Conservation (phyloP, 768 basidiomycete species). For the Tulasnella sp. region DNA sequence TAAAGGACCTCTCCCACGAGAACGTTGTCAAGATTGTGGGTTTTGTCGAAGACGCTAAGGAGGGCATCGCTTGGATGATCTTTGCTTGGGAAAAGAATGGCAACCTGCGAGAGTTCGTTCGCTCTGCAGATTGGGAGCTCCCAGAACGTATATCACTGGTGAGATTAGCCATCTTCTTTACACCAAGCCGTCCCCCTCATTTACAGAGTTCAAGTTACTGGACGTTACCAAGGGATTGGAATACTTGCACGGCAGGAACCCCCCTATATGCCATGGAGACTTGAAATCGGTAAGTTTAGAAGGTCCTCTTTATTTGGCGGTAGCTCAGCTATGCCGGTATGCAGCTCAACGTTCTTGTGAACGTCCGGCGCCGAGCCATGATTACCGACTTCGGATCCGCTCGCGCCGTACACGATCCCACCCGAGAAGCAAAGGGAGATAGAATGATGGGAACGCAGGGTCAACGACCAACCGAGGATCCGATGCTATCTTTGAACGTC, state of each 20-base stretch:
- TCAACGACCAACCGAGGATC: background rate
- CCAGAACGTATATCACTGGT: background rate
- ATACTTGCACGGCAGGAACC: background rate
- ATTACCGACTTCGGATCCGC: background rate
- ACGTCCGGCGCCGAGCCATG: background rate
- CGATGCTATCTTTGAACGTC: background rate
- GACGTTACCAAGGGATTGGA: background rate
- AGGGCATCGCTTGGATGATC: background rate
- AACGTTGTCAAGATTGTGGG: background rate
- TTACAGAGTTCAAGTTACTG: background rate
- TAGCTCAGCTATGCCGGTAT: background rate
- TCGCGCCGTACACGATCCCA: background rate
- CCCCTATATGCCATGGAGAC: background rate
- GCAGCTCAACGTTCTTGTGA: background rate
- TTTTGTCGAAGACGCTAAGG: background rate
- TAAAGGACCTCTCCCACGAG: background rate
- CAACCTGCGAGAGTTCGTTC: background rate
- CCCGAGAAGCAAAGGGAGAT: background rate
- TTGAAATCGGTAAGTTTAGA: background rate
- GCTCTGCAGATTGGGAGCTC: background rate
- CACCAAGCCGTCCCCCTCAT: background rate
- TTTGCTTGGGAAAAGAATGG: conserved; percentile 1
- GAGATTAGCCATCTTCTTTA: background rate
- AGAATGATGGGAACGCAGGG: background rate
- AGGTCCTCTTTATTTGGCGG: background rate